Percentiles rank a stretch among this genome's conserved stretches.
These are phyloP conservation scores for Agrocybe chaxingu DNA, from an alignment of 768 basidiomycete species.

Conservation along the genomic window DNA sequence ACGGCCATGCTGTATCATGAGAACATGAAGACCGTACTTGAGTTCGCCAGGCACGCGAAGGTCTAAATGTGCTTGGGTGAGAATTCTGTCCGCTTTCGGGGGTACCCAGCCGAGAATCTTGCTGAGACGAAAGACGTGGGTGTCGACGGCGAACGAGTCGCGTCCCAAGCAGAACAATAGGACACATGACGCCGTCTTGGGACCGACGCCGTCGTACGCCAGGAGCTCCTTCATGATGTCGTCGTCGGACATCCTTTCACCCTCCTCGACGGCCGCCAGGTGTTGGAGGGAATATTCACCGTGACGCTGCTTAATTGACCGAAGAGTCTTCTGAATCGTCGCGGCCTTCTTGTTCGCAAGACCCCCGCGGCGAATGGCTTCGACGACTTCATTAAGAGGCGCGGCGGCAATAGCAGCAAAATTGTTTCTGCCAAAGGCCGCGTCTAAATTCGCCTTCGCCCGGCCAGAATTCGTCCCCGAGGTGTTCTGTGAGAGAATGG, in stretches of 20 bases:
- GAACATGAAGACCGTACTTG: conserved; percentile 55
- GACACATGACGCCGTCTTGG: conserved; percentile 63
- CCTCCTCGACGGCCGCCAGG: conserved; percentile 27
- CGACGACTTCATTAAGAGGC: conserved; percentile 36
- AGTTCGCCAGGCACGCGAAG: conserved; percentile 45
- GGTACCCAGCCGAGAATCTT: conserved; percentile 53
- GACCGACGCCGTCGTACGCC: conserved; percentile 56
- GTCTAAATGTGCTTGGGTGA: conserved; percentile 57
- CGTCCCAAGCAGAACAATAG: conserved; percentile 58
- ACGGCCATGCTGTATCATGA: conserved; percentile 58
- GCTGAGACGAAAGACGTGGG: conserved; percentile 56
- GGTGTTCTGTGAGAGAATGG: conserved; percentile 61
- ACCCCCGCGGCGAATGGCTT: conserved; percentile 51
- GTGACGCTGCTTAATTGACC: conserved; percentile 39
- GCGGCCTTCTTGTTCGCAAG: conserved; percentile 59
- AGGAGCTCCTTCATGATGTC: conserved; percentile 57
- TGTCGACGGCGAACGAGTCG: conserved; percentile 64
- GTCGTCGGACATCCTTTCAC: conserved; percentile 34
- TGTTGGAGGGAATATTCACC: conserved; percentile 59
- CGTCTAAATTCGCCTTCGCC: conserved; percentile 47
- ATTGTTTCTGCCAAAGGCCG: conserved; percentile 45
- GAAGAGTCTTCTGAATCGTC: conserved; percentile 47
- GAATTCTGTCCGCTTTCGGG: conserved; percentile 41
- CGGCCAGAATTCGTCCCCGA: conserved; percentile 45
- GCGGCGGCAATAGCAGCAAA: conserved; percentile 48